A percentile compares a stretch with the other conserved stretches of the same genome.
These are phyloP conservation scores for Dendrocalamus latiflorus DNA, from an alignment of 202 grass and related monocot species.

Conservation along the genomic window DNA sequence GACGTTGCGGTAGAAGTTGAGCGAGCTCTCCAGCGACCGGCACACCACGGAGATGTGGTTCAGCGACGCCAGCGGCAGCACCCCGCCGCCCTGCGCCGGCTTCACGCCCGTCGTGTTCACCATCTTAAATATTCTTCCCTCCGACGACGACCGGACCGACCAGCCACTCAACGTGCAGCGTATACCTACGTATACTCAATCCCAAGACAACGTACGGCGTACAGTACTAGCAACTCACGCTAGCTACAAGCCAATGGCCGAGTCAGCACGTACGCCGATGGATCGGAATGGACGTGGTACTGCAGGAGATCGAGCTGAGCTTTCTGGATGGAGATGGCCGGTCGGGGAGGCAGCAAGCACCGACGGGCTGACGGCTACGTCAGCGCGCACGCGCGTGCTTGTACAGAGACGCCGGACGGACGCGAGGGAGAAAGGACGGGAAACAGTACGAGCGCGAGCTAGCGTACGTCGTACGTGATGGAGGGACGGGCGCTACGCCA, in stretches of 20 bases:
- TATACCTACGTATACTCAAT: neutral
- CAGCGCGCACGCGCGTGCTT: neutral
- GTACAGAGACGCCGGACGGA: neutral
- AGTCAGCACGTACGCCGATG: neutral
- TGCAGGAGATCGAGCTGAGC: neutral
- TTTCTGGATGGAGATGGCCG: neutral
- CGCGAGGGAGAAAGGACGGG: neutral
- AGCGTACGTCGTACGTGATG: neutral
- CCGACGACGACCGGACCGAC: neutral
- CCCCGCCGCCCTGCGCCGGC: conserved; percentile 7
- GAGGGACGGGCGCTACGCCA: neutral
- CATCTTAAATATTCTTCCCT: neutral
- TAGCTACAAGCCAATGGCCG: neutral
- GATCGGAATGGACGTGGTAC: neutral
- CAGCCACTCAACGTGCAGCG: neutral
- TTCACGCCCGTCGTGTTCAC: conserved; percentile 27
- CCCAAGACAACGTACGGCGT: neutral
- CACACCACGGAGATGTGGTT: conserved; percentile 90
- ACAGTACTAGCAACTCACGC: neutral
- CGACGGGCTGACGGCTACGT: too few relatives aligned
- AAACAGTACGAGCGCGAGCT: neutral
- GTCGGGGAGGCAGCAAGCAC: neutral
- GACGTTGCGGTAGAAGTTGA: conserved; percentile 73
- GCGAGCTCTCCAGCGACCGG: conserved; percentile 56
- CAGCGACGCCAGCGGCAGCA: conserved; percentile 61